phyloP scores from a whole-genome alignment of 495 filamentous ascomycete species.

The Hamigera avellanea region DNA sequence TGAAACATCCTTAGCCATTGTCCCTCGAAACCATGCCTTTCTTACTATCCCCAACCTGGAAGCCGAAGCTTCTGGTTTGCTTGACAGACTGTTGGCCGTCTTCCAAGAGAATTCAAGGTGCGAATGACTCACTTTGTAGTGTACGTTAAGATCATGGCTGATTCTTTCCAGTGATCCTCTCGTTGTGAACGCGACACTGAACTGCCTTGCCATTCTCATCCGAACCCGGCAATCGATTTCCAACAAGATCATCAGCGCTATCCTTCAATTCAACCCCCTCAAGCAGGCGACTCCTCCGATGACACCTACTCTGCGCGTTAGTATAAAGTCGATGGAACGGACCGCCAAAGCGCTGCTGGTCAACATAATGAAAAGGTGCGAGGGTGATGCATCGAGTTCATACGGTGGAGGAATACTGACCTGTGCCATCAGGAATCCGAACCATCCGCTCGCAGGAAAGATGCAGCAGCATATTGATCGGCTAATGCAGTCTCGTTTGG shows the following conservation, averaged over 20 bases:
- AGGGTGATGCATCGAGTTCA: conserved; percentile 2
- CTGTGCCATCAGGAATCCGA: conserved; percentile 47
- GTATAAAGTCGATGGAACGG: conserved; percentile 86
- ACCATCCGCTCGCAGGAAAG: conserved; percentile 50
- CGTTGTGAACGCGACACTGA: conserved; percentile 85
- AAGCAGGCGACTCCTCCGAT: conserved; percentile 64
- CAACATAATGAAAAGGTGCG: conserved; percentile 67
- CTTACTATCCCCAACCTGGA: conserved; percentile 72
- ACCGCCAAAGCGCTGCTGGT: conserved; percentile 73
- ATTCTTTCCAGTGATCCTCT: conserved; percentile 58
- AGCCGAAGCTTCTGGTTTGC: conserved; percentile 77
- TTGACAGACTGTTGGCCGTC: conserved; percentile 79
- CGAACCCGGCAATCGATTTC: conserved; percentile 69
- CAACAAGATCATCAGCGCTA: conserved; percentile 69
- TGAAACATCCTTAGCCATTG: conserved; percentile 75
- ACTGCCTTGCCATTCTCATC: conserved; percentile 69
- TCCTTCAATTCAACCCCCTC: conserved; percentile 87
- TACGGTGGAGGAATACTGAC: conserved; percentile 4
- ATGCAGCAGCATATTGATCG: conserved; percentile 78
- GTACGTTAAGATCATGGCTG: conserved; percentile 3
- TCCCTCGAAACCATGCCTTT: conserved; percentile 69
- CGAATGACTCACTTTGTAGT: not conserved
- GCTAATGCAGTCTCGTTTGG: conserved; percentile 58
- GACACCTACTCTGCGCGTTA: conserved; percentile 65
- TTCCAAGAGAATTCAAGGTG: conserved; percentile 81